These are phyloP conservation scores for Mercurialis annua DNA, from an alignment of 345 rosid species.

Conservation along the genomic window DNA sequence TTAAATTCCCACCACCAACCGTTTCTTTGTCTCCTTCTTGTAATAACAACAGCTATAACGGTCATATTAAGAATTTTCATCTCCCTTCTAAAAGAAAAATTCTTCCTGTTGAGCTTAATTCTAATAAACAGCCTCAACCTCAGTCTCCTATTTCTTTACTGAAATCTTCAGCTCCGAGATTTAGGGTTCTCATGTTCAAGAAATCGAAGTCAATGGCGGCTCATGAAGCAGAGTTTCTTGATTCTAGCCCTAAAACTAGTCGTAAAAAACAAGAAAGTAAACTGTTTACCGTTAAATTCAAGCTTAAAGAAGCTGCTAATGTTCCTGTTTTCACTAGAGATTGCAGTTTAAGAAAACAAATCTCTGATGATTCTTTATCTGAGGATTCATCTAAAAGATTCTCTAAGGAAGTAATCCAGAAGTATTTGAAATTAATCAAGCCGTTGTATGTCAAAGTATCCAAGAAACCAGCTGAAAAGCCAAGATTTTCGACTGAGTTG, in stretches of 20 bases:
- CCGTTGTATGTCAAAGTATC: constrained; percentile 29
- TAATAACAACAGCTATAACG: no score
- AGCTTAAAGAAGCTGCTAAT: constrained; percentile 33
- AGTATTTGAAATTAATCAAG: constrained; percentile 32
- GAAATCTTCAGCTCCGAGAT: constrained; percentile 65
- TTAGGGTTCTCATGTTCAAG: constrained; percentile 50
- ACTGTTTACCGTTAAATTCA: constrained; percentile 42
- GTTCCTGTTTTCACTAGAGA: constrained; percentile 30
- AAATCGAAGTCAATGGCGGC: constrained; percentile 46
- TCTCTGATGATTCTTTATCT: constrained; percentile 10
- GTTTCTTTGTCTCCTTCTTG: constrained; percentile 30
- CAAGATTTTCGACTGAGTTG: constrained; percentile 24
- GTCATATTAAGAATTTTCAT: no score
- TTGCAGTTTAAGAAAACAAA: constrained; percentile 33
- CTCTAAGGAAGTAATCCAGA: constrained; percentile 20
- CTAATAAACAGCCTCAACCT: constrained; percentile 43
- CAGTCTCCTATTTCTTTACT: constrained; percentile 59
- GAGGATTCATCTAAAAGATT: constrained; percentile 22
- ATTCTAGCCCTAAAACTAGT: constrained; percentile 13
- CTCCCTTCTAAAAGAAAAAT: constrained; percentile 60
- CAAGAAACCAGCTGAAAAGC: constrained; percentile 35
- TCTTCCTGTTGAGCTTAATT: constrained; percentile 55
- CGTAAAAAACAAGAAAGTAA: constrained; percentile 24
- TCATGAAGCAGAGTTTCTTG: constrained; percentile 16
- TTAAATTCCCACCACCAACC: constrained; percentile 19